Evolutionary conservation across 1,139 yeast genomes (phyloP), one percentile per base, ranked within the genome.

Genomic region (Wickerhamiella pararugosa): DNA sequence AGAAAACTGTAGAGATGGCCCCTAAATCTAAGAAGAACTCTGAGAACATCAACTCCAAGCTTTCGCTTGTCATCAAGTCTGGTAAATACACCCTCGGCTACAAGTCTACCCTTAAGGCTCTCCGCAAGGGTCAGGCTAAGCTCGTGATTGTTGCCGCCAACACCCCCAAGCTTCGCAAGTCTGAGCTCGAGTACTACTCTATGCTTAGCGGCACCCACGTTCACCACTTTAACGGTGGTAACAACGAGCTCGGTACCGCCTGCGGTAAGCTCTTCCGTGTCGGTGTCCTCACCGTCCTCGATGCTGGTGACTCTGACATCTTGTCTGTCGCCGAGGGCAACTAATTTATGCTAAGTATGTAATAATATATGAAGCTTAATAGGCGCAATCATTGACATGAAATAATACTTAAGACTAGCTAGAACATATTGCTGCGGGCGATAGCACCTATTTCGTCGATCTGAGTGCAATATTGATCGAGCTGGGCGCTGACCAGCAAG

Each of bases 251-350:
- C 66, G 97, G 98, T 76, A 92, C 99, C 63, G 95, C 95, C 60
- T 90, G 96, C 72, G 99, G 99, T 86, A 87, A 83, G 75, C 86
- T 90, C 66, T 90, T 92, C 96, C 87, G 97, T 76, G 98, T 90
- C 63, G 97, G 97, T 75, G 90, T 87, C 63, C 74, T 90, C 65
- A 76, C 97, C 62, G 70, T 92, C 63, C 74, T 87, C 66, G 98
- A 92, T 63, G 96, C 95, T 63, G 99, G 99, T 87, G 99, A 92
- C 77, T 90, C 98, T 62, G 99, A 92, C 73, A 87, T 92, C 73
- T 81, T 90, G 64, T 64, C 81, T 58, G 53, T 66, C 47, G 49
- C 56, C 47, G 21, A 35, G 28, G 53, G 52, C 51, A 46, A 53
- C 36, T 38, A 38, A 21, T 21, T 33, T 35, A 27, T 35, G 11